Base-by-base conservation (phyloP, 192 early-diverging fungal species). In the Entophlyctis helioformis region DNA sequence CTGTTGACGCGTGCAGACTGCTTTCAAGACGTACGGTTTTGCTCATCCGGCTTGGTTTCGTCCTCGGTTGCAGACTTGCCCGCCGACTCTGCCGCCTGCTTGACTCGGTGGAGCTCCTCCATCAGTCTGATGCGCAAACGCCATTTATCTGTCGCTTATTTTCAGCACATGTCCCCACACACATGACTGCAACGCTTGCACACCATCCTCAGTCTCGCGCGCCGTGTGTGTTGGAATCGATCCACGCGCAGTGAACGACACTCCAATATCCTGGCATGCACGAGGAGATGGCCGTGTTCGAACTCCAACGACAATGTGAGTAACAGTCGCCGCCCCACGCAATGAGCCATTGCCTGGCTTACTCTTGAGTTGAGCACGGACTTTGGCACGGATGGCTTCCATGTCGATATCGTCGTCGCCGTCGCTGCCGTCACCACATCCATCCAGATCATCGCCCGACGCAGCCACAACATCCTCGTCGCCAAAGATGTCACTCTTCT, bases 201-300 rank as follows among this genome's bases (percentile, higher is more conserved):
- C 31, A 76, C 68, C 57, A 45, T 76, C 73, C 54, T 76, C 68
- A 11, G 57, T 63, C 53, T 76, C 73, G 4, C 73, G 56, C 9
- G 73, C 73, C 21, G 63, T 65, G 22, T 61, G 44, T 13, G 68
- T 67, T 0, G 73, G 65, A 11, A 61, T 53, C 20, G 59, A 28
- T 15, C 58, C 61, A 22, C 73, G 50, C 11, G 63, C 59, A 4
- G 73, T 68, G 36, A 71, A 69, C 15, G 31, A 56, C 19, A 71
- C 44, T 10, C 24, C 35, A 34, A 69, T 62, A n/a, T n/a, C n/a
- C n/a, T n/a, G n/a, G n/a, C n/a, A n/a, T n/a, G n/a, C n/a, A n/a
- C n/a, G n/a, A n/a, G n/a, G n/a, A n/a, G n/a, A n/a, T n/a, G n/a
- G n/a, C n/a, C n/a, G n/a, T n/a, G n/a, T n/a, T n/a, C n/a, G n/a